Conservation (phyloP, 2,329 filamentous ascomycete genomes). For the Paramyrothecium sp. region DNA sequence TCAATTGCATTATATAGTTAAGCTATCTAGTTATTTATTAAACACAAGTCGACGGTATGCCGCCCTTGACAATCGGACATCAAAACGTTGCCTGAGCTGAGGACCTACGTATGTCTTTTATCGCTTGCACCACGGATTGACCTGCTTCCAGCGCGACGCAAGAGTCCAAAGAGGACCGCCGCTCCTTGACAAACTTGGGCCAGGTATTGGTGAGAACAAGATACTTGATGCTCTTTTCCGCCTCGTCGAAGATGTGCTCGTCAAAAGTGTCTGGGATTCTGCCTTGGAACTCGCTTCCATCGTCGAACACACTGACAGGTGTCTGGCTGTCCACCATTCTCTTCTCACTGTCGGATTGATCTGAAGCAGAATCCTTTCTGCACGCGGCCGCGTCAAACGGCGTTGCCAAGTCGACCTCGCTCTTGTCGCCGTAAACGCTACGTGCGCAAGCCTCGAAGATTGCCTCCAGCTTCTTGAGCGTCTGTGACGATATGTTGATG, state of each 20-base stretch:
- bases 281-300: conserved; percentile 34
- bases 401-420: conserved; percentile 37
- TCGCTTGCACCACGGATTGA: neutral
- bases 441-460: conserved; percentile 56
- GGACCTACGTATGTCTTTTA: neutral
- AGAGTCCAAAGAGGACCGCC: conserved; percentile 29
- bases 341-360: conserved; percentile 17
- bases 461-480: conserved; percentile 51
- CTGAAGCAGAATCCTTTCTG: conserved; percentile 13
- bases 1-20: no score
- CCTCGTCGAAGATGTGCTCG: conserved; percentile 56
- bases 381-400: conserved; percentile 38
- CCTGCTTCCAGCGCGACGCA: conserved; percentile 18
- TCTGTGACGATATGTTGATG: conserved; percentile 61
- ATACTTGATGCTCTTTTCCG: conserved; percentile 62
- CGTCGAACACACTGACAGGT: conserved; percentile 12
- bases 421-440: conserved; percentile 38
- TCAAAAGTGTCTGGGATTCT: conserved; percentile 52
- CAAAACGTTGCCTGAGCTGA: neutral
- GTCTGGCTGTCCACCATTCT: conserved; percentile 15
- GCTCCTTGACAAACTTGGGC: conserved; percentile 55
- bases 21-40: no score
- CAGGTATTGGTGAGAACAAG: conserved; percentile 69
- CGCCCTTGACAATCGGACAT: neutral
- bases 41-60: no score